These are phyloP conservation scores for Ogataea henricii DNA, from an alignment of 805 yeast genomes.

Conservation along the genomic window DNA sequence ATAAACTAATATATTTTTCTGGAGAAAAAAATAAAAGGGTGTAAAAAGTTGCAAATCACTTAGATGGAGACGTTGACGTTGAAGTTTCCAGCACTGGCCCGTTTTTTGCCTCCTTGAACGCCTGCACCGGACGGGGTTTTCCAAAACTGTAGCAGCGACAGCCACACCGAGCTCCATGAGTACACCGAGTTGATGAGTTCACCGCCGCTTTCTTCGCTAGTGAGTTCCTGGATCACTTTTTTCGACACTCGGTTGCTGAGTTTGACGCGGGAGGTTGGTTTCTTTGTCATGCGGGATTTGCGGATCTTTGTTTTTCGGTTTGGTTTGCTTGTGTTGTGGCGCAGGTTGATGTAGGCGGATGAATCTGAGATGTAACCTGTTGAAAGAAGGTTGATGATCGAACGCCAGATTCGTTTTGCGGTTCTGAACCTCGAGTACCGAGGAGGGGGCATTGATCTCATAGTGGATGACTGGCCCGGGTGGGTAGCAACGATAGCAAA, in stretches of 20 bases:
- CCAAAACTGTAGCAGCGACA: constrained; percentile 20
- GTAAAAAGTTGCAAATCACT: not conserved
- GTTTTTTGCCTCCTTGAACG: constrained; percentile 8
- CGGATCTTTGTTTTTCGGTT: constrained; percentile 33
- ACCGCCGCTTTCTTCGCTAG: constrained; percentile 20
- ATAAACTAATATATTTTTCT: not conserved
- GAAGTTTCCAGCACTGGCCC: constrained; percentile 12
- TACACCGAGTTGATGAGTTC: constrained; percentile 21
- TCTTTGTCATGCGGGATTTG: constrained; percentile 33
- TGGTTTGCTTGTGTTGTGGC: constrained; percentile 23
- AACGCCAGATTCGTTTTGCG: constrained; percentile 34
- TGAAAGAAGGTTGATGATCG: constrained; percentile 33
- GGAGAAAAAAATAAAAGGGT: too few species aligned
- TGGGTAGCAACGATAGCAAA: constrained; percentile 1
- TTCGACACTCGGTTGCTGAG: constrained; percentile 25
- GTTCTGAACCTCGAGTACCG: constrained; percentile 37
- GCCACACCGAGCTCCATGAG: constrained; percentile 25
- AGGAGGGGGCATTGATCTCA: constrained; percentile 41
- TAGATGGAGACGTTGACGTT: constrained; percentile 22
- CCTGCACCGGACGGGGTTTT: constrained; percentile 16
- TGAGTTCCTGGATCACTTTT: constrained; percentile 27
- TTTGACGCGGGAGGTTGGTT: constrained; percentile 32
- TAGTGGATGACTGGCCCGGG: not conserved
- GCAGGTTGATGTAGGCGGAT: constrained; percentile 28
- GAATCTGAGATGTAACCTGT: constrained; percentile 39